Conservation (phyloP, 305 asterid genomes). For the Salvia sclarea region DNA sequence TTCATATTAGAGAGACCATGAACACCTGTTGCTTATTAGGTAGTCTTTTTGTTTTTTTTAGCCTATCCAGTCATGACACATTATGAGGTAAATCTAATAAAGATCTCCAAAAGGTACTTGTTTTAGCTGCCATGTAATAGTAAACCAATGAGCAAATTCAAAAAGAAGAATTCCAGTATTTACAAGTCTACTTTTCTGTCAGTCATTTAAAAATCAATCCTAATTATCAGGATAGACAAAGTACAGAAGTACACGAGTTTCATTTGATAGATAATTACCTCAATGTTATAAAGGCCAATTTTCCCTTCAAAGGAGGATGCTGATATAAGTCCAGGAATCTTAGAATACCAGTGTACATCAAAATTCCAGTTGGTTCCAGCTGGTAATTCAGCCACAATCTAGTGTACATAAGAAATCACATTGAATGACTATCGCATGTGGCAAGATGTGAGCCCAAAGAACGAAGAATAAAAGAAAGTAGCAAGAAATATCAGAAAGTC, state of each 20-base stretch:
- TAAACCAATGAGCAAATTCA: slow-evolving; percentile 7
- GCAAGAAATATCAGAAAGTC: background rate
- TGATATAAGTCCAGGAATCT: slow-evolving; percentile 95
- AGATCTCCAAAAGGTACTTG: background rate
- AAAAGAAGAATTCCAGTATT: background rate
- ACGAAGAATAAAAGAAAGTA: background rate
- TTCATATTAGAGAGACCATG: background rate
- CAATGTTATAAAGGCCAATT: slow-evolving; percentile 88
- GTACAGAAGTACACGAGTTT: slow-evolving; percentile 9
- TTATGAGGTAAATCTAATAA: slow-evolving; percentile 12
- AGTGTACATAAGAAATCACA: slow-evolving; percentile 30
- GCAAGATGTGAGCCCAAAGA: slow-evolving; percentile 18
- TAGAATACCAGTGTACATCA: slow-evolving; percentile 97
- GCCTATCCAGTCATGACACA: background rate
- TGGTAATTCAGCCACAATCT: slow-evolving; percentile 97
- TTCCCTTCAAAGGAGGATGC: slow-evolving; percentile 99
- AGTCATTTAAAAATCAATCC: slow-evolving; percentile 11
- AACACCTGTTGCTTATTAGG: too few relatives aligned
- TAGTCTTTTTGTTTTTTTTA: too few relatives aligned
- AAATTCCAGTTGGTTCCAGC: slow-evolving; percentile 98
- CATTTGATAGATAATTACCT: slow-evolving; percentile 51
- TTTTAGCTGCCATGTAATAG: slow-evolving; percentile 3
- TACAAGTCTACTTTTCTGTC: background rate
- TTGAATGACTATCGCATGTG: slow-evolving; percentile 8
- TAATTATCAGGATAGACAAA: background rate